These are phyloP conservation scores for Talaromyces sp. DNA, from an alignment of 2,329 filamentous ascomycete genomes.

Conservation along the genomic window DNA sequence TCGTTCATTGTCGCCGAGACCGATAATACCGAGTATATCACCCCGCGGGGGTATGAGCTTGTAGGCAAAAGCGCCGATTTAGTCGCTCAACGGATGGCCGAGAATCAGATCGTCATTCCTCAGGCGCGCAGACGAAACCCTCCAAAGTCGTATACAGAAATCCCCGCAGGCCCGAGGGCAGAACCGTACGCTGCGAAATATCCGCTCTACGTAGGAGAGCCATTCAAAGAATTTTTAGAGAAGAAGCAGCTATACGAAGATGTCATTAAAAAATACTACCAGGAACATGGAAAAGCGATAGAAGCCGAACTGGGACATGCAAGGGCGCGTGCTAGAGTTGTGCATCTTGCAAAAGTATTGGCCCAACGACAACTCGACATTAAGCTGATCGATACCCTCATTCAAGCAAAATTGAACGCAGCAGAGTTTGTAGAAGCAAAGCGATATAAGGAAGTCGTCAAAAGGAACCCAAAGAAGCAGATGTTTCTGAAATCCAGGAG, in stretches of 20 bases:
- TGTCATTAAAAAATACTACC: background rate
- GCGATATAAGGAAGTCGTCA: conserved; percentile 22
- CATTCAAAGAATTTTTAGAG: conserved; percentile 17
- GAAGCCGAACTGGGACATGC: background rate
- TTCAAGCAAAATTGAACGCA: background rate
- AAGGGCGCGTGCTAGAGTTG: background rate
- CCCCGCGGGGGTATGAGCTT: conserved; percentile 24
- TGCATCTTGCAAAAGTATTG: conserved; percentile 16
- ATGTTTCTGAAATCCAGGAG: background rate
- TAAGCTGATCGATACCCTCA: conserved; percentile 17
- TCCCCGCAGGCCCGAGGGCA: background rate
- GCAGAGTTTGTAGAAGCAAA: background rate
- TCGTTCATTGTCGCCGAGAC: conserved; percentile 51
- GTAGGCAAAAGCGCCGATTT: conserved; percentile 22
- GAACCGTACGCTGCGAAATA: background rate
- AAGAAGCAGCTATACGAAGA: background rate
- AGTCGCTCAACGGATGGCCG: conserved; percentile 27
- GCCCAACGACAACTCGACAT: conserved; percentile 20
- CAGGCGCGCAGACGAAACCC: conserved; percentile 22
- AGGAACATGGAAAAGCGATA: background rate
- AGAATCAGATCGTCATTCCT: conserved; percentile 28
- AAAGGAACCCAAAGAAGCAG: background rate
- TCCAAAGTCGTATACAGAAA: conserved; percentile 13
- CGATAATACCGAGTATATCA: conserved; percentile 27
- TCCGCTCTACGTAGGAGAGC: conserved; percentile 27